A percentile compares a stretch with the other conserved stretches of the same genome.
phyloP scores from a whole-genome alignment of 192 early-diverging fungal species.

The Coemansia sp. region DNA sequence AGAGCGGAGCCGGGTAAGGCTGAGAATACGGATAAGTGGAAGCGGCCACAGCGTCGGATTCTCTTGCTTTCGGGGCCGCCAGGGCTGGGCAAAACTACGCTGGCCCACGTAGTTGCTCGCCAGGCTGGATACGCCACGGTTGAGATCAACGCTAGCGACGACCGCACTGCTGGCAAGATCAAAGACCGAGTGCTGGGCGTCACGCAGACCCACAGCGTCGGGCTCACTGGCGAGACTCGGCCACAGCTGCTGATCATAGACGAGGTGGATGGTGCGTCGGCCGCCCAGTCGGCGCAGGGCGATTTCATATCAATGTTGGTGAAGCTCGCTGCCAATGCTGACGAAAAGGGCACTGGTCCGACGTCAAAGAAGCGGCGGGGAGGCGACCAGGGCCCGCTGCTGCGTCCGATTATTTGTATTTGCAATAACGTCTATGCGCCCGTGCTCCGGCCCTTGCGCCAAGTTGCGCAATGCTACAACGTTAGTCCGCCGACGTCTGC shows the following conservation, averaged over 20 bases:
- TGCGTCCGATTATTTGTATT: constrained; percentile 96
- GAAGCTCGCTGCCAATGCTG: constrained; percentile 57
- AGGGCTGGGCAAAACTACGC: constrained; percentile 95
- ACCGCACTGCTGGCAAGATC: constrained; percentile 80
- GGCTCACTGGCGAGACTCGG: constrained; percentile 54
- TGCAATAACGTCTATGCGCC: constrained; percentile 97
- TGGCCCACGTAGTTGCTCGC: constrained; percentile 88
- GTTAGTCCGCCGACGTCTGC: constrained; percentile 69
- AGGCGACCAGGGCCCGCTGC: constrained; percentile 54
- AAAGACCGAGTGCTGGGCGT: constrained; percentile 75
- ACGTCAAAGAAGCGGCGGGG: constrained; percentile 8
- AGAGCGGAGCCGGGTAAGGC: constrained; percentile 9
- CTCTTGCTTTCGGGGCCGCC: constrained; percentile 90
- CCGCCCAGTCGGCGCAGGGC: constrained; percentile 71
- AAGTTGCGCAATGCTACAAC: constrained; percentile 71
- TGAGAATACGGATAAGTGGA: constrained; percentile 29
- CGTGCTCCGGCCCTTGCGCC: constrained; percentile 80
- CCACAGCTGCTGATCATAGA: constrained; percentile 91
- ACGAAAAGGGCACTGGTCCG: background rate
- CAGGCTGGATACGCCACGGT: constrained; percentile 90
- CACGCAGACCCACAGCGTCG: constrained; percentile 76
- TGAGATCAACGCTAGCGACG: constrained; percentile 98
- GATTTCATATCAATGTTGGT: constrained; percentile 81
- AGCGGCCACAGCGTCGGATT: constrained; percentile 49
- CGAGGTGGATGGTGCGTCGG: constrained; percentile 92